A percentile compares a stretch with the other conserved stretches of the same genome.
These are phyloP conservation scores for Ceratocystis papillata DNA, from an alignment of 2,329 filamentous ascomycete species.

Conservation along the genomic window DNA sequence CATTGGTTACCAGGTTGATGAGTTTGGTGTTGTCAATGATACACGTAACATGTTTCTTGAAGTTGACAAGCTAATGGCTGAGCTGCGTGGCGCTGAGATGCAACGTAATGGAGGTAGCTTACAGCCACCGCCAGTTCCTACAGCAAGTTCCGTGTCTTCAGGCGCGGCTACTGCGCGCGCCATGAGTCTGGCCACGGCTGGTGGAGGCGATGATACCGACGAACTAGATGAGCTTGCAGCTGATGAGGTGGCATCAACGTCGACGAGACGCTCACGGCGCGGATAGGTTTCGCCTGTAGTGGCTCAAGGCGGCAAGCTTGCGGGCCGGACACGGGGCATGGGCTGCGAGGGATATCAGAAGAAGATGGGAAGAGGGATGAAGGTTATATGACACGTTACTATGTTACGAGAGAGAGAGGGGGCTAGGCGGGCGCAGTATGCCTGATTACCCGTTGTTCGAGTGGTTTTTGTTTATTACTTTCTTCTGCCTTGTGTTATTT, in stretches of 20 bases:
- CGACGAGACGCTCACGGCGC: constrained; percentile 23
- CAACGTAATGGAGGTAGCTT: constrained; percentile 34
- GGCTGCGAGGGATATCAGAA: not conserved
- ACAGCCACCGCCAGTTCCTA: constrained; percentile 26
- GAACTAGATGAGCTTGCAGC: constrained; percentile 41
- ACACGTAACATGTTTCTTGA: constrained; percentile 82
- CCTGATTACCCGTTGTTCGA: not conserved
- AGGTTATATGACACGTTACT: not conserved
- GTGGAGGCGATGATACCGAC: constrained; percentile 39
- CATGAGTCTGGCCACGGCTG: constrained; percentile 32
- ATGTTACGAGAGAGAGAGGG: not conserved
- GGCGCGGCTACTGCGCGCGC: constrained; percentile 28
- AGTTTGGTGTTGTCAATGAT: constrained; percentile 79
- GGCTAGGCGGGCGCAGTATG: not conserved
- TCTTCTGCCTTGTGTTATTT: constrained; percentile 10
- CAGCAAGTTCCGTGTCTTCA: constrained; percentile 23
- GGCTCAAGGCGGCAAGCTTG: not conserved
- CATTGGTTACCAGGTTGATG: constrained; percentile 57
- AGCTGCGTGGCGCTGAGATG: constrained; percentile 64
- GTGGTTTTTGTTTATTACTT: not conserved
- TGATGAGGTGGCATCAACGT: constrained; percentile 30
- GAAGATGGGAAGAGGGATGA: not conserved
- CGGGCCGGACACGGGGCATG: not conserved
- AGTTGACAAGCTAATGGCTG: constrained; percentile 66
- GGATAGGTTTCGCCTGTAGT: constrained; percentile 17